Evolutionary conservation across 2,329 filamentous ascomycete genomes (phyloP).

Genomic region (Fusarium solani-melongenae): DNA sequence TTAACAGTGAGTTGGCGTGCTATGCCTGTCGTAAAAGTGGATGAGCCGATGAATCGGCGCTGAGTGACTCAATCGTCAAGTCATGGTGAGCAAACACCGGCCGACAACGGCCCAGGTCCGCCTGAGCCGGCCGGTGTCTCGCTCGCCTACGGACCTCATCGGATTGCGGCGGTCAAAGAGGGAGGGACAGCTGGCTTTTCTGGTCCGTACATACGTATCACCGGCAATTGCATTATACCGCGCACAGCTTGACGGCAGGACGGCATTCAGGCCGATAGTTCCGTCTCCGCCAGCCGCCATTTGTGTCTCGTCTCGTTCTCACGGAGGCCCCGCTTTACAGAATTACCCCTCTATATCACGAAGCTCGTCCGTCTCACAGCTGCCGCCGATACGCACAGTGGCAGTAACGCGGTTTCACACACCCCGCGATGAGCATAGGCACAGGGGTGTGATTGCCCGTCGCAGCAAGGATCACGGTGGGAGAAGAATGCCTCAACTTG

Average conservation of each 20-base stretch:
- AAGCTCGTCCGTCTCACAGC: conserved; percentile 15
- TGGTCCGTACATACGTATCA: conserved; percentile 13
- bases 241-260: conserved; percentile 8
- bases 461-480: conserved; percentile 17
- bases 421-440: conserved; percentile 5
- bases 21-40: background rate
- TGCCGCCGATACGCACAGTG: conserved; percentile 20
- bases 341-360: conserved; percentile 30
- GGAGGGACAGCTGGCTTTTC: conserved; percentile 14
- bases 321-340: conserved; percentile 32
- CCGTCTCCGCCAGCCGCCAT: conserved; percentile 29
- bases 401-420: conserved; percentile 27
- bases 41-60: conserved; percentile 10
- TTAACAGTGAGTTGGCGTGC: background rate
- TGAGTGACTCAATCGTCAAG: conserved; percentile 5
- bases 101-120: conserved; percentile 4
- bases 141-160: conserved; percentile 1
- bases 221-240: conserved; percentile 28
- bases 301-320: conserved; percentile 19
- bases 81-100: conserved; percentile 1
- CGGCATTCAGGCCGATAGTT: conserved; percentile 24
- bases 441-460: conserved; percentile 30
- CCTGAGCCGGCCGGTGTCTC: conserved; percentile 7
- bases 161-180: conserved; percentile 15
- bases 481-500: conserved; percentile 19